Conservation (phyloP, 352 stramenopile species). For the Phytopythium sindhum region DNA sequence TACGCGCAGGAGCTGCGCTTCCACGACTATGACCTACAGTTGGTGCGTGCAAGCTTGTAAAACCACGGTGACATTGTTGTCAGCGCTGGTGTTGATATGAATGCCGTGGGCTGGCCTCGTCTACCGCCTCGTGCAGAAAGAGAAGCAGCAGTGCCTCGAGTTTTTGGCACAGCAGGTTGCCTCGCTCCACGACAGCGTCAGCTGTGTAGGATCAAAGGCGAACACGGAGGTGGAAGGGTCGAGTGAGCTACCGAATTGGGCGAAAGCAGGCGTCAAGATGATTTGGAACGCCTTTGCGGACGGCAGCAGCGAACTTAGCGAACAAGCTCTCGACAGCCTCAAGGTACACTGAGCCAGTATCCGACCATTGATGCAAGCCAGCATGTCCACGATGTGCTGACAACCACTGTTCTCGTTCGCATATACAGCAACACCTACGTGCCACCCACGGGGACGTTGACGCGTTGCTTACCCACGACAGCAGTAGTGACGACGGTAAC, state of each 20-base stretch:
- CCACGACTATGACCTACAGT: constrained; percentile 37
- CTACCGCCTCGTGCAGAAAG: constrained; percentile 25
- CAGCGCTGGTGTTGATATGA: not conserved
- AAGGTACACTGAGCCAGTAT: constrained; percentile 18
- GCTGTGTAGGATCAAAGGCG: not conserved
- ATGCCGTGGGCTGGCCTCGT: not conserved
- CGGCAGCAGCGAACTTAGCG: constrained; percentile 22
- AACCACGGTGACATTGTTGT: not conserved
- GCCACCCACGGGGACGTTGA: constrained; percentile 23
- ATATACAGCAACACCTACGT: constrained; percentile 22
- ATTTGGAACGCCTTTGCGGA: constrained; percentile 33
- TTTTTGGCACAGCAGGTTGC: constrained; percentile 35
- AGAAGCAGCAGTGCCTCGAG: constrained; percentile 51
- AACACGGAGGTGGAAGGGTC: not conserved
- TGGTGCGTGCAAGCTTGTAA: constrained; percentile 24
- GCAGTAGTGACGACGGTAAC: not conserved
- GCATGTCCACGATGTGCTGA: not conserved
- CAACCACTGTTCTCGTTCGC: not conserved
- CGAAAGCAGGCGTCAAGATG: constrained; percentile 29
- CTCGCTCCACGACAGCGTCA: constrained; percentile 21
- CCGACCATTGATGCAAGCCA: not conserved
- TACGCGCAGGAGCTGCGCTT: constrained; percentile 60
- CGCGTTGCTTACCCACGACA: constrained; percentile 9
- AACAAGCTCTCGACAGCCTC: constrained; percentile 27
- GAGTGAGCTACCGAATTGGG: constrained; percentile 25